Evolutionary conservation across 352 stramenopile genomes (phyloP), one percentile per base, ranked within the genome.

Genomic region (Pythium guiyangense): DNA sequence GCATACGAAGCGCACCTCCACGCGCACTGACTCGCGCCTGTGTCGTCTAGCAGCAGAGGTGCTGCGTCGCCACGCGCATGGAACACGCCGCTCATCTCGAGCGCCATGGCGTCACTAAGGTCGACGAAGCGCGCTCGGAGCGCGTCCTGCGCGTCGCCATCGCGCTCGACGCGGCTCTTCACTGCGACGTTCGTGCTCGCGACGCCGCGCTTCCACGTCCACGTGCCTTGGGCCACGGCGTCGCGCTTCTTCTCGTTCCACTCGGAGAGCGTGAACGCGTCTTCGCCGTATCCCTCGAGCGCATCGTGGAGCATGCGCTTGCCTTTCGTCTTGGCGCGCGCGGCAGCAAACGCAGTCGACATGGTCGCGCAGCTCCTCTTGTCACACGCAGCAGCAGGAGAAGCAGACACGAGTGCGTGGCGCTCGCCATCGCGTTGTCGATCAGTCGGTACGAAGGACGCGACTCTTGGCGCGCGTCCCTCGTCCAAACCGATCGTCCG

Each of bases 271-370:
- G 75, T 73, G 9, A 71, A 69, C 29, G 72, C 71, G 35, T 83
- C 69, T 12, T 83, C 68, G 2, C 74, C 77, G 18, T 81, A 79
- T 10, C 63, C 71, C 17, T 83, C 71, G 6, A 90, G 62, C 6
- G 79, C 73, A 22, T 89, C 71, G 6, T 69, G 67, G 8, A 92
- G 66, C 68, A 88, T 80, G 20, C 70, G 73, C 61, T 88, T 88
- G 40, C 79, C 79, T 37, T 77, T 75, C 10, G 81, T 90, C 62
- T 88, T 87, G 17, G 78, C 74, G 5, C 73, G 70, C 10, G 76
- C 80, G 6, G 78, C 77, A n/a, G 70, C 70, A 11, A 89, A 22
- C 27, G 77, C 71, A 3, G 74, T 89, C 51, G 81, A 83, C 81
- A 91, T 91, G n/a, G 4, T 6, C 14, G 39, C n/a, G 15, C 39